Evolutionary conservation across 345 rosid species (phyloP).

Genomic region (Ceriops tagal): DNA sequence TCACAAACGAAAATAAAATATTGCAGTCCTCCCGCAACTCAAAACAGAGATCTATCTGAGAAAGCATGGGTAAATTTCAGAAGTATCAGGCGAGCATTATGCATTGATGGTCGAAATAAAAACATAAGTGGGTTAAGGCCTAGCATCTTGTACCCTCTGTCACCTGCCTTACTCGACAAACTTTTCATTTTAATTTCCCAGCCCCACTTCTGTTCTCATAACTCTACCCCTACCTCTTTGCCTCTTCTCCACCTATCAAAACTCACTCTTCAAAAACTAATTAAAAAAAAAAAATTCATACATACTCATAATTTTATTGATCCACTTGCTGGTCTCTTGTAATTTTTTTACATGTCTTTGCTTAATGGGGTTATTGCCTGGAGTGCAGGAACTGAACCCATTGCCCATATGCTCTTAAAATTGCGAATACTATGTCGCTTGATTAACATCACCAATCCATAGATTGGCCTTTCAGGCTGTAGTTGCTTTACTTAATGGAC

Average conservation of each 20-base stretch:
- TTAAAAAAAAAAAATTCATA: neutral
- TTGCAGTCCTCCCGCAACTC: neutral
- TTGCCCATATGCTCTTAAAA: slow-evolving; percentile 10
- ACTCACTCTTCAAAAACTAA: neutral
- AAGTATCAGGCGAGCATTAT: slow-evolving; percentile 38
- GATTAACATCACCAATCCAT: slow-evolving; percentile 32
- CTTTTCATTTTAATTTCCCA: slow-evolving; percentile 34
- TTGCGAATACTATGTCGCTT: neutral
- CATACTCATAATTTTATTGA: neutral
- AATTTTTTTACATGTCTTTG: neutral
- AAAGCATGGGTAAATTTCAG: slow-evolving; percentile 47
- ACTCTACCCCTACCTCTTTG: neutral
- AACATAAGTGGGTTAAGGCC: slow-evolving; percentile 55
- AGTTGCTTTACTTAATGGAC: neutral
- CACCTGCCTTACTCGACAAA: slow-evolving; percentile 50
- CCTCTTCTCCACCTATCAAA: slow-evolving; percentile 21
- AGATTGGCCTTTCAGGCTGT: slow-evolving; percentile 24
- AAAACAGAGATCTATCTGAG: slow-evolving; percentile 21
- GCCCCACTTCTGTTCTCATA: slow-evolving; percentile 32
- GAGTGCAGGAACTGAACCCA: slow-evolving; percentile 35
- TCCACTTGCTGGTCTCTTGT: slow-evolving; percentile 16
- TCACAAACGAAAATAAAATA: neutral
- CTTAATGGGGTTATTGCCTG: slow-evolving; percentile 19
- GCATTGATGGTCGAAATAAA: slow-evolving; percentile 51
- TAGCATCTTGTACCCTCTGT: slow-evolving; percentile 45